These are phyloP conservation scores for Alternaria gaisen DNA, from an alignment of 2,329 filamentous ascomycete species.

Conservation along the genomic window DNA sequence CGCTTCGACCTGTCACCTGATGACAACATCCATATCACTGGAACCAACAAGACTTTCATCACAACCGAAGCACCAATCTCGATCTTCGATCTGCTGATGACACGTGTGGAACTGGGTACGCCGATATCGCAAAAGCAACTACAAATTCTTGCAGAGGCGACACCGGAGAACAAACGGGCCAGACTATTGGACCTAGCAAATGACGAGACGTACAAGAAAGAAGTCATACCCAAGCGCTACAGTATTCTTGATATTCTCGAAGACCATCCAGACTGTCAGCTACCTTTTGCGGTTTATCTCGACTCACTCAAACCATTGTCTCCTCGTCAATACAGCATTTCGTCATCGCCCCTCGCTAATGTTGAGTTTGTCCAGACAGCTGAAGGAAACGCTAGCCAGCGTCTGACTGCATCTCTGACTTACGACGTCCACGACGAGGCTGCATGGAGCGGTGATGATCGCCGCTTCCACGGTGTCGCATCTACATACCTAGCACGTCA, in stretches of 20 bases:
- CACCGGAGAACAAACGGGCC: constrained; percentile 10
- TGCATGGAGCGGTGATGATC: constrained; percentile 11
- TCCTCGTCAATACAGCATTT: constrained; percentile 58
- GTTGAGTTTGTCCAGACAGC: constrained; percentile 26
- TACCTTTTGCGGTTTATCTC: constrained; percentile 9
- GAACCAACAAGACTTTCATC: constrained; percentile 14
- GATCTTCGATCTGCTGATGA: constrained; percentile 15
- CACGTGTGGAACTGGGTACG: constrained; percentile 14
- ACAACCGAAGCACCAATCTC: constrained; percentile 2
- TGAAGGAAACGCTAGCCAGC: constrained; percentile 1
- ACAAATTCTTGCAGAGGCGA: constrained; percentile 5
- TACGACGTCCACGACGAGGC: constrained; percentile 16
- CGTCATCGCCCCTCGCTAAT: constrained; percentile 72
- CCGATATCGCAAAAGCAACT: constrained; percentile 18
- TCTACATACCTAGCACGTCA: constrained; percentile 9
- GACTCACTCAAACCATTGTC: constrained; percentile 14
- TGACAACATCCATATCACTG: constrained; percentile 17
- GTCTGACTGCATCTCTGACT: constrained; percentile 8
- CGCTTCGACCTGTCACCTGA: constrained; percentile 22
- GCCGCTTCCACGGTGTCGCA: constrained; percentile 15
- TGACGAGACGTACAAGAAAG: constrained; percentile 10
- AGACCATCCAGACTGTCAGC: constrained; percentile 9
- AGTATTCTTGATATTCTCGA: constrained; percentile 15
- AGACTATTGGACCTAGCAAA: constrained; percentile 4
- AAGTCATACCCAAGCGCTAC: constrained; percentile 11